phyloP scores from a whole-genome alignment of 2,329 filamentous ascomycete genomes.

The Dactylellina leptospora region DNA sequence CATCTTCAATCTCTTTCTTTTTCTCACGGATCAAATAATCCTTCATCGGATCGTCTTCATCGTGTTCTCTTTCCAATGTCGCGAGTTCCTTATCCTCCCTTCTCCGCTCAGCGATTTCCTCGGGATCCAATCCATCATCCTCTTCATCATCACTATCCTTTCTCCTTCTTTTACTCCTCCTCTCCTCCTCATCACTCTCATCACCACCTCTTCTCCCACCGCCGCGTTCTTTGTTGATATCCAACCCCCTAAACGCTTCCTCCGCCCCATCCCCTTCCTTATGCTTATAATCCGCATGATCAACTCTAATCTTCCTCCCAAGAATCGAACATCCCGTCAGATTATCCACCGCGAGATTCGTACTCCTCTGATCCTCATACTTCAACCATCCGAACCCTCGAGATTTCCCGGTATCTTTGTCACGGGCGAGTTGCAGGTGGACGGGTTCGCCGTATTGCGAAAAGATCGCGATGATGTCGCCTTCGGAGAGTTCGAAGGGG shows the following conservation, averaged over 20 bases:
- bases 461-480: constrained; percentile 95
- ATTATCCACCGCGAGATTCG: constrained; percentile 95
- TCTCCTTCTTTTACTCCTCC: constrained; percentile 60
- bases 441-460: constrained; percentile 96
- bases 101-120: constrained; percentile 62
- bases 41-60: constrained; percentile 98
- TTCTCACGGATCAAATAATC: constrained; percentile 88
- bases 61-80: constrained; percentile 78
- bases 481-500: constrained; percentile 90
- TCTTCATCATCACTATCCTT: constrained; percentile 59
- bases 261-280: constrained; percentile 74
- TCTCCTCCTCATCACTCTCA: constrained; percentile 58
- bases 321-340: constrained; percentile 84
- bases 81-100: constrained; percentile 80
- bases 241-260: constrained; percentile 64
- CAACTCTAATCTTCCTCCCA: constrained; percentile 82
- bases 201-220: constrained; percentile 65
- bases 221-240: constrained; percentile 69
- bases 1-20: constrained; percentile 82
- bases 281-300: constrained; percentile 90
- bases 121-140: constrained; percentile 61
- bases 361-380: constrained; percentile 97
- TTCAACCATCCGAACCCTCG: constrained; percentile 96
- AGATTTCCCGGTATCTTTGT: constrained; percentile 95
- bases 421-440: constrained; percentile 88